These are phyloP conservation scores for Suillus sp. DNA, from an alignment of 768 basidiomycete genomes.

Conservation along the genomic window DNA sequence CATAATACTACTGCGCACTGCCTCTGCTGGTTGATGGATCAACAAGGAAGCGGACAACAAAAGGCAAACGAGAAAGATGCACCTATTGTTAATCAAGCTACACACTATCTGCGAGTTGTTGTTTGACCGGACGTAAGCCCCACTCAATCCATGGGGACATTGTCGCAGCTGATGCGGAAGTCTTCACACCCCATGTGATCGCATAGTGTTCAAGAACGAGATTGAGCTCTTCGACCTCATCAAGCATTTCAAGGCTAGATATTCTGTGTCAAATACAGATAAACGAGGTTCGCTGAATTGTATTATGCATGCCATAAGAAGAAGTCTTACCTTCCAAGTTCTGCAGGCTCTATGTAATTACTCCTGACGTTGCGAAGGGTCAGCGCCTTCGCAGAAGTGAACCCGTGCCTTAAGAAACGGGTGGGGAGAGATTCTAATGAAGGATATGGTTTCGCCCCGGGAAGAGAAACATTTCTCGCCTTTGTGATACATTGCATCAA, in stretches of 20 bases:
- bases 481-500: slow-evolving; percentile 29
- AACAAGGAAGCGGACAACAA: background rate
- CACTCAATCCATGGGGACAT: slow-evolving; percentile 5
- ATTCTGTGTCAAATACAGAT: slow-evolving; percentile 50
- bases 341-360: slow-evolving; percentile 46
- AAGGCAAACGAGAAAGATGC: background rate
- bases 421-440: slow-evolving; percentile 53
- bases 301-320: background rate
- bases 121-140: slow-evolving; percentile 1
- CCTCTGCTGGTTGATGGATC: background rate
- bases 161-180: background rate
- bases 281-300: background rate
- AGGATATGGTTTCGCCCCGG: slow-evolving; percentile 67
- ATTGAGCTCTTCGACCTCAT: slow-evolving; percentile 94
- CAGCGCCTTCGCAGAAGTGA: slow-evolving; percentile 54
- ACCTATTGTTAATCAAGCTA: background rate
- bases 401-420: slow-evolving; percentile 63
- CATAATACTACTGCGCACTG: background rate
- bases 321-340: slow-evolving; percentile 59
- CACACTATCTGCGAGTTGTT: background rate
- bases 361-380: slow-evolving; percentile 72
- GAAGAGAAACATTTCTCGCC: slow-evolving; percentile 73
- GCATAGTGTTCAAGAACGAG: slow-evolving; percentile 90
- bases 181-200: slow-evolving; percentile 63
- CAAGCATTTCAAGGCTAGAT: slow-evolving; percentile 79